A percentile compares a stretch with the other conserved stretches of the same genome.
These are phyloP conservation scores for Russula sp. DNA, from an alignment of 768 basidiomycete genomes.

Conservation along the genomic window DNA sequence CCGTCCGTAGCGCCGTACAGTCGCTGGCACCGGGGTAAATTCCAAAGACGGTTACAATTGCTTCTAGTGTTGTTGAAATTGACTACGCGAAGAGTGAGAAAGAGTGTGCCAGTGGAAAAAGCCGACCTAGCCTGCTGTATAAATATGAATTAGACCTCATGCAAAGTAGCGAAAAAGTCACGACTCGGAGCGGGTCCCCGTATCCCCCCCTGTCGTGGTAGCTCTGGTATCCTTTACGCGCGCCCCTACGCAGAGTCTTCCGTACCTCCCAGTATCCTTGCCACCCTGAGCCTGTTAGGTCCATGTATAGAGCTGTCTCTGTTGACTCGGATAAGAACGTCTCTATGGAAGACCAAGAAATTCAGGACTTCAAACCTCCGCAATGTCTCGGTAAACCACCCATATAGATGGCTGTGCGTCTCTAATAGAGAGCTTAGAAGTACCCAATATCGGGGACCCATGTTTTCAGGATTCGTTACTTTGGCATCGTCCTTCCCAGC, in stretches of 20 bases:
- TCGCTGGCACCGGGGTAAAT: too few species aligned
- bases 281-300: background rate
- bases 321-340: background rate
- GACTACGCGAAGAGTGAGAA: too few species aligned
- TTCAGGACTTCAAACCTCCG: background rate
- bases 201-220: background rate
- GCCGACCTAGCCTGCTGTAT: background rate
- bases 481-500: background rate
- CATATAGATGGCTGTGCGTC: background rate
- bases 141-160: background rate
- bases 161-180: background rate
- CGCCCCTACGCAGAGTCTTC: background rate
- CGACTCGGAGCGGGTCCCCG: background rate
- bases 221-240: background rate
- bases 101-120: too few species aligned
- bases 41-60: too few species aligned
- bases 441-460: background rate
- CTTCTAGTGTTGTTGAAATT: too few species aligned
- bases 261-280: background rate
- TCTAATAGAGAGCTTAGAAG: background rate
- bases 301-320: background rate
- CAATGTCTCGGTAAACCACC: background rate
- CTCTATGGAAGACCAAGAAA: background rate
- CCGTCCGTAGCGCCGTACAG: too few species aligned
- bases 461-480: background rate